These are phyloP conservation scores for Tillandsia fasciculata DNA, from an alignment of 176 grass and related monocot genomes.

Conservation along the genomic window DNA sequence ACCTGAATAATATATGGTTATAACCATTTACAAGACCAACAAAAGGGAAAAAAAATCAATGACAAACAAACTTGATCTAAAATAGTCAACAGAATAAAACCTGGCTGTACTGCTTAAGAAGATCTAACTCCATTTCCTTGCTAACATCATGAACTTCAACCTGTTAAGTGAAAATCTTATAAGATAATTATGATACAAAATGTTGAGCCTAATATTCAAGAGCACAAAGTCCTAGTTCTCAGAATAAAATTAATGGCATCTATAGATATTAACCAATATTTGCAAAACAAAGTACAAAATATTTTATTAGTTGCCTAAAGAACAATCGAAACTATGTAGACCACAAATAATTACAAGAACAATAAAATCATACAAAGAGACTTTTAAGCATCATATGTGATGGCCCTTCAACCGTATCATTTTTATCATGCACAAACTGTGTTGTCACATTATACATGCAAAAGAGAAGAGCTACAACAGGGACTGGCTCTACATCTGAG, in stretches of 20 bases:
- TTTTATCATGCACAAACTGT: neutral
- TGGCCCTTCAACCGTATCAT: too few relatives aligned
- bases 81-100: slow-evolving; percentile 27
- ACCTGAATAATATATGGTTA: slow-evolving; percentile 63
- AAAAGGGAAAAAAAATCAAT: slow-evolving; percentile 24
- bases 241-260: too few relatives aligned
- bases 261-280: too few relatives aligned
- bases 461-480: too few relatives aligned
- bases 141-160: slow-evolving; percentile 96
- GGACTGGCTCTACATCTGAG: too few relatives aligned
- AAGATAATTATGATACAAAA: slow-evolving; percentile 2
- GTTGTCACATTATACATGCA: too few relatives aligned
- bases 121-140: slow-evolving; percentile 99
- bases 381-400: too few relatives aligned
- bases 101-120: slow-evolving; percentile 98
- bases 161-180: slow-evolving; percentile 29
- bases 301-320: neutral
- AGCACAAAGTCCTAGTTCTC: too few relatives aligned
- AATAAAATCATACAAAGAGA: too few relatives aligned
- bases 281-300: neutral
- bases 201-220: neutral
- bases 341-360: too few relatives aligned
- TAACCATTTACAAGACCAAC: slow-evolving; percentile 9
- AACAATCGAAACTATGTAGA: too few relatives aligned
- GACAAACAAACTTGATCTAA: slow-evolving; percentile 6